Base-by-base conservation (phyloP, 2,329 filamentous ascomycete species). In the Aspergillus sp. region DNA sequence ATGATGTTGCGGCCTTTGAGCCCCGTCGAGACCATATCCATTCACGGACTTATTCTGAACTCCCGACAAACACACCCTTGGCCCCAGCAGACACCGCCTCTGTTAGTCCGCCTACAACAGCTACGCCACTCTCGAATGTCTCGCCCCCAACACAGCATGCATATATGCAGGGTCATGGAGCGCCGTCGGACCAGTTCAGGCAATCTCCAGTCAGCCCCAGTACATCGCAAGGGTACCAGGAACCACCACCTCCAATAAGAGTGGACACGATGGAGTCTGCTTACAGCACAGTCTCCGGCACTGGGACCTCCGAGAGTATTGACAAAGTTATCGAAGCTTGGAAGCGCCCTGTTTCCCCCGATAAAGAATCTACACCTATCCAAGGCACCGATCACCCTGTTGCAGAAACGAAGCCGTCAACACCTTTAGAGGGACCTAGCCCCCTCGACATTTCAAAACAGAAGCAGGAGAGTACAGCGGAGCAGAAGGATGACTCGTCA, bases 241-340 rank as follows among this genome's bases (percentile, higher is more conserved):
- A 57, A 2, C 58, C 59, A 4, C 52, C 49, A 34, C 56, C 50
- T 9, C 56, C 61, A 5, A 47, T 45, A 13, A 67, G 70, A 34
- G 54, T 66, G 36, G 63, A 73, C 45, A 72, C 63, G 25, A 53
- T 59, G 19, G 61, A 58, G 16, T 70, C 71, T 14, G 55, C 55
- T n/a, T 53, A 57, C 31, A 66, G 63, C 47, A 49, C 54, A 10
- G 49, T 62, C 14, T 69, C 69, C 10, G 56, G 55, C 5, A 56
- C 55, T 34, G 67, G 60, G 16, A 62, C 61, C 16, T 61, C 69
- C 13, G 69, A 72, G 21, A 75, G 64, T 23, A 76, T 76, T 47
- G 74, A 77, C 50, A 69, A 69, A 47, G 68, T 77, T 21, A 77
- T 76, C 45, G 66, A 76, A 57, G 71, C 72, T 41, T 77, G 72